Conservation (phyloP, 768 basidiomycete species). For the Mycena rosella region DNA sequence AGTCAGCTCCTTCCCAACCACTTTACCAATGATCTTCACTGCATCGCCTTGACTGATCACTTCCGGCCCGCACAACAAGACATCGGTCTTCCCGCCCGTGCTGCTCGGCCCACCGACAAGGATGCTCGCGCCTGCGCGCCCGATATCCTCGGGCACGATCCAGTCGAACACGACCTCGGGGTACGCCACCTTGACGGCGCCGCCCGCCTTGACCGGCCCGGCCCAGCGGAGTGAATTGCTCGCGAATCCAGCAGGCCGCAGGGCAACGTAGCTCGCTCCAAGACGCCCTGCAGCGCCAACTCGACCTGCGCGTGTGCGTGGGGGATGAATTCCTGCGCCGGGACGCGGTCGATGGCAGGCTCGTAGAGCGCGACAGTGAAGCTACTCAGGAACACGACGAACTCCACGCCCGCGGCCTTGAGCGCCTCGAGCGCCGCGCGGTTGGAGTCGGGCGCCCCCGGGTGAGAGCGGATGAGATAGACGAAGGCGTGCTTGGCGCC, state of each 20-base stretch:
- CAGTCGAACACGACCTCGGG: slow-evolving; percentile 9
- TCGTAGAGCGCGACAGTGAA: slow-evolving; percentile 9
- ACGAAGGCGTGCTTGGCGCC: too few relatives aligned
- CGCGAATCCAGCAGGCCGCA: slow-evolving; percentile 16
- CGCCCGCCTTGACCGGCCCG: slow-evolving; percentile 19
- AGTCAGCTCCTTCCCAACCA: slow-evolving; percentile 16
- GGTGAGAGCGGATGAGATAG: slow-evolving; percentile 11
- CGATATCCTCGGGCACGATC: slow-evolving; percentile 20
- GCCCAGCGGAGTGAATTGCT: slow-evolving; percentile 18
- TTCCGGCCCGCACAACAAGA: slow-evolving; percentile 25
- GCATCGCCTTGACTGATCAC: slow-evolving; percentile 15
- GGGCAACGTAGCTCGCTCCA: slow-evolving; percentile 15
- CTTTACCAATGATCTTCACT: slow-evolving; percentile 10
- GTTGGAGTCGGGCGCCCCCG: slow-evolving; percentile 18
- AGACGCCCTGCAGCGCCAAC: slow-evolving; percentile 14
- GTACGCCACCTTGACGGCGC: slow-evolving; percentile 11
- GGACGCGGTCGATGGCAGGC: slow-evolving; percentile 21
- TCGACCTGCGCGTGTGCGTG: slow-evolving; percentile 18
- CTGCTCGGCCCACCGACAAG: slow-evolving; percentile 19
- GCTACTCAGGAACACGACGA: slow-evolving; percentile 9
- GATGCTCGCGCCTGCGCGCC: slow-evolving; percentile 12
- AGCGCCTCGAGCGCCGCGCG: slow-evolving; percentile 17
- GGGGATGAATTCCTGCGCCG: slow-evolving; percentile 19
- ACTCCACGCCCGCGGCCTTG: slow-evolving; percentile 18
- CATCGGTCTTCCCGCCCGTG: slow-evolving; percentile 13